Percentiles rank a stretch among this genome's conserved stretches.
Conservation (phyloP, 805 yeast species). For the Suhomyces prunicola region DNA sequence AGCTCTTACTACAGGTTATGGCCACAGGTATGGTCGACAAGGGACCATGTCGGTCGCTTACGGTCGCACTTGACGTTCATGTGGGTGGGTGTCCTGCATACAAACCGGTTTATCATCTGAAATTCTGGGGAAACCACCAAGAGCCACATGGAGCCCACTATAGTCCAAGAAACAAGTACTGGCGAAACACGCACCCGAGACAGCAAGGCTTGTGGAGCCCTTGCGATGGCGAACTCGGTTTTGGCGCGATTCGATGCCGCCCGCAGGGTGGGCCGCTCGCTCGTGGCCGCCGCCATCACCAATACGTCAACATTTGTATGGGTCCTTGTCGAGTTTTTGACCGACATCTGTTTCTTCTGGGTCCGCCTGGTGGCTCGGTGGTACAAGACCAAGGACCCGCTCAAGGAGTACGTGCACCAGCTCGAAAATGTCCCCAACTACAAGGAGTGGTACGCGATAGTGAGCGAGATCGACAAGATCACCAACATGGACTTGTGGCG, state of each 20-base stretch:
- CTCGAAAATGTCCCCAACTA: conserved; percentile 53
- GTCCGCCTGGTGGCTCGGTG: conserved; percentile 32
- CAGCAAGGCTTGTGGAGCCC: too few species aligned
- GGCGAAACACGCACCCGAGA: too few species aligned
- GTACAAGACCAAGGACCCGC: conserved; percentile 40
- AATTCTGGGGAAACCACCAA: too few species aligned
- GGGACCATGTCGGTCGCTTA: too few species aligned
- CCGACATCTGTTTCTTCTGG: conserved; percentile 50
- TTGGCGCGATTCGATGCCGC: not conserved
- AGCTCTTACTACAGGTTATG: too few species aligned
- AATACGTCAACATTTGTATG: conserved; percentile 39
- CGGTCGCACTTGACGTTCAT: too few species aligned
- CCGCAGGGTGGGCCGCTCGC: not conserved
- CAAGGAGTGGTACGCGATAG: conserved; percentile 66
- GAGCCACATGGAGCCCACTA: not conserved
- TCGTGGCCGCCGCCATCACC: conserved; percentile 15
- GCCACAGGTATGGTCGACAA: too few species aligned
- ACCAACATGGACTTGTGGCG: conserved; percentile 59
- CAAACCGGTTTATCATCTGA: too few species aligned
- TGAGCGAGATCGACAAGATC: conserved; percentile 47
- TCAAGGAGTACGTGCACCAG: conserved; percentile 46
- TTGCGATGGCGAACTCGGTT: not conserved
- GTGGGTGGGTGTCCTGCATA: too few species aligned
- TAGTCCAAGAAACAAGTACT: too few species aligned
- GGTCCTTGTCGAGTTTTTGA: conserved; percentile 40